Base-by-base conservation (phyloP, 2,329 filamentous ascomycete species). In the Exserohilum rostratum region DNA sequence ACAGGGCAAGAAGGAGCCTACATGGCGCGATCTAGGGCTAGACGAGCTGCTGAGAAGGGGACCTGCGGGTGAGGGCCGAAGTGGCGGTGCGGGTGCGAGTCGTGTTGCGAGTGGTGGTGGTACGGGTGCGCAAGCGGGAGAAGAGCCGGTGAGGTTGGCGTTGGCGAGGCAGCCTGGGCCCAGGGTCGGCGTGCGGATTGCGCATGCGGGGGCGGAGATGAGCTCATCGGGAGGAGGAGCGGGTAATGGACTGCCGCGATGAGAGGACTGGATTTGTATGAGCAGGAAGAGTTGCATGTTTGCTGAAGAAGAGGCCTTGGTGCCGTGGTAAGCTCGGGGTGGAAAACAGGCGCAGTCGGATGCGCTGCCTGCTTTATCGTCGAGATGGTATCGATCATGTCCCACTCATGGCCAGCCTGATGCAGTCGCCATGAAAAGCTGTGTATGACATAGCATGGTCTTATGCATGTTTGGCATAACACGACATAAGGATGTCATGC, bases 21-120 rank as follows among this genome's bases (percentile, higher is more conserved):
- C 86, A 6, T 96, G 90, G 90, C 88, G 88, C 70, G 90, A 95
- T 69, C 77, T 93, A 6, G 89, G 90, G 0, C 78, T 95, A n/a
- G 82, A 81, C 5, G 84, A 86, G 53, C 78, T 95, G 67, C 87
- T 93, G 85, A 82, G 79, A 34, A 83, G 84, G 57, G 89, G 86
- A 0, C 85, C 87, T 18, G 71, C 20, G 0, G 34, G 38, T 45
- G 67, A 64, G n/a, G 34, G 42, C 1, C 52, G 51, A 18, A 54
- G 53, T 10, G 48, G 39, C 11, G 53, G 51, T 12, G 53, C 45
- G 7, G 53, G 52, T 29, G 58, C 40, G 0, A 45, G 55, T 20
- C 7, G n/a, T 1, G 61, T 60, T 20, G 55, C 55, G 9, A 35
- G 37, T 9, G 46, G 53, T 30, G 46, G 43, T 17, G 53, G 60